These are phyloP conservation scores for Fragaria ananassa DNA, from an alignment of 306 rosid species.

Conservation along the genomic window DNA sequence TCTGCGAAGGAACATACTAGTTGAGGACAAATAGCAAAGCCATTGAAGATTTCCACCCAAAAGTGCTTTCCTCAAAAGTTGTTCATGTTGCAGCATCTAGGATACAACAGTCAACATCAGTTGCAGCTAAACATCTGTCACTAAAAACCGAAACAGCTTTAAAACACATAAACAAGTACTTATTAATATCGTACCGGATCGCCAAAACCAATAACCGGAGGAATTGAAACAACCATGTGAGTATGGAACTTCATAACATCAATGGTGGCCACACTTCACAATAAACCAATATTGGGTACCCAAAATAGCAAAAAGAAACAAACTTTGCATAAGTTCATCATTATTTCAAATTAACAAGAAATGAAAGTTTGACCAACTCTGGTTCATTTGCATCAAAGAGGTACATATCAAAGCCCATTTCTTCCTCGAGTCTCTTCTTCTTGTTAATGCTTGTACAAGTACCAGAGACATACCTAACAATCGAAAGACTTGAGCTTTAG, in stretches of 20 bases:
- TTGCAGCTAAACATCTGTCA: conserved; percentile 14
- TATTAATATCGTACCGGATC: conserved; percentile 55
- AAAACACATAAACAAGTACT: neutral
- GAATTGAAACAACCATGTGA: conserved; percentile 75
- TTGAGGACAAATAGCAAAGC: conserved; percentile 83
- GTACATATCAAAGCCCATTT: conserved; percentile 59
- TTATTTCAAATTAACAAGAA: neutral
- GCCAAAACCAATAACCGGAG: conserved; percentile 55
- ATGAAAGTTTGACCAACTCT: conserved; percentile 40
- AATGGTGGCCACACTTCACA: conserved; percentile 46
- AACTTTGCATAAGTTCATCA: neutral
- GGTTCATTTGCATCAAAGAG: conserved; percentile 68
- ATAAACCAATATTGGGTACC: conserved; percentile 10
- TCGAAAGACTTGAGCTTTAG: neutral
- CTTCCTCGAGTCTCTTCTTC: conserved; percentile 61
- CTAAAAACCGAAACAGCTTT: neutral
- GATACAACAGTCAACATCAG: conserved; percentile 6
- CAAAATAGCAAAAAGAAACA: neutral
- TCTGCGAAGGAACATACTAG: conserved; percentile 44
- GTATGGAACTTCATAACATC: conserved; percentile 54
- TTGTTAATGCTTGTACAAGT: conserved; percentile 58
- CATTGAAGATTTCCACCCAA: conserved; percentile 56
- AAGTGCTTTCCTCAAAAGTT: conserved; percentile 50
- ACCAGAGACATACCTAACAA: conserved; percentile 60
- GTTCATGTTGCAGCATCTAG: conserved; percentile 72